Evolutionary conservation across 306 rosid genomes (phyloP).

Genomic region (Quercus agrifolia): DNA sequence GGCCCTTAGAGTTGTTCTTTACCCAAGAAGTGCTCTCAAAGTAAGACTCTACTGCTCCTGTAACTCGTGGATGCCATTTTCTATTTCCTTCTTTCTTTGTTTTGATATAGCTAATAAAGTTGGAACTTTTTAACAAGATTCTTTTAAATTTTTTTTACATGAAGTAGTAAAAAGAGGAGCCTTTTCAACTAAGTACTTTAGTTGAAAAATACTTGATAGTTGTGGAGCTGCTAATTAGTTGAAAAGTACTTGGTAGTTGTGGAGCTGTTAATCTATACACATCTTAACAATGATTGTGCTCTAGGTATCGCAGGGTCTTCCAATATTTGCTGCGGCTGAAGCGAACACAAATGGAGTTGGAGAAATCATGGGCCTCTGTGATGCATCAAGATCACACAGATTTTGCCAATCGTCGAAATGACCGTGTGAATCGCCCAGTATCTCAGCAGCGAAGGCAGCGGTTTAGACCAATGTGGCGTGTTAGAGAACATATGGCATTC

Average conservation of each 20-base stretch:
- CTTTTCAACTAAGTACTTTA: background rate
- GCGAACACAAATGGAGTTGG: constrained; percentile 96
- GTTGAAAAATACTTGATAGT: constrained; percentile 12
- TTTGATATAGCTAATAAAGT: constrained; percentile 4
- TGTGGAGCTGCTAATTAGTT: constrained; percentile 2
- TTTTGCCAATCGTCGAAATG: constrained; percentile 60
- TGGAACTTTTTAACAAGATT: background rate
- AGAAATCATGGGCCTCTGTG: constrained; percentile 92
- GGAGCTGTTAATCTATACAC: constrained; percentile 5
- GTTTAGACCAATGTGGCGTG: constrained; percentile 87
- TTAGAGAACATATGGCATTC: constrained; percentile 89
- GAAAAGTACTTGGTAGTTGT: constrained; percentile 13
- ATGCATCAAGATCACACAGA: constrained; percentile 89
- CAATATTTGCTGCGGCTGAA: constrained; percentile 87
- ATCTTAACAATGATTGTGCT: constrained; percentile 19
- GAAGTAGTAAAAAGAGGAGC: background rate
- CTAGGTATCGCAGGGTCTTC: constrained; percentile 83
- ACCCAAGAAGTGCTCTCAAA: constrained; percentile 91
- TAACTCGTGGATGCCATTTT: constrained; percentile 19
- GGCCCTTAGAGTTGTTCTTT: constrained; percentile 97
- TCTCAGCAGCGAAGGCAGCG: constrained; percentile 57
- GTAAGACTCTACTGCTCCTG: constrained; percentile 47
- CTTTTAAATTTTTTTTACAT: background rate
- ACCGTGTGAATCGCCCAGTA: constrained; percentile 41
- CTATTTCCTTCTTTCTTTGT: constrained; percentile 7